Evolutionary conservation across 2,329 filamentous ascomycete genomes (phyloP).

Genomic region (Penicillium sp.): DNA sequence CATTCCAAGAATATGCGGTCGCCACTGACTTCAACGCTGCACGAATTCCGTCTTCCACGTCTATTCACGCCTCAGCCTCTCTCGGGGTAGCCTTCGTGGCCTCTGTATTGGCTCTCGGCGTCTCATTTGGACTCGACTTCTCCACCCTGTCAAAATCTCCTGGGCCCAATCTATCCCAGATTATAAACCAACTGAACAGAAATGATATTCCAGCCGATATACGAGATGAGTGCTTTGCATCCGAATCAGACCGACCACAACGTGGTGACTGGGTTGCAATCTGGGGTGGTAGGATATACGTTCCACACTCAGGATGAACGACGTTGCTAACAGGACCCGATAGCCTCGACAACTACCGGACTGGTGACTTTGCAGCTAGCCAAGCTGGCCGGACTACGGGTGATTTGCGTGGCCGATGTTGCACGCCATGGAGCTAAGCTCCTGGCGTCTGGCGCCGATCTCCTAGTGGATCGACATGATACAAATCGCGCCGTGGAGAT

Average conservation of each 20-base stretch:
- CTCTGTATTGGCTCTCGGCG: slow-evolving; percentile 65
- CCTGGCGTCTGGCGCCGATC: slow-evolving; percentile 57
- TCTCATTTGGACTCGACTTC: slow-evolving; percentile 72
- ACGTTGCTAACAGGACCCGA: slow-evolving; percentile 5
- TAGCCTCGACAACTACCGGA: slow-evolving; percentile 69
- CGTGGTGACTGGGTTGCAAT: slow-evolving; percentile 70
- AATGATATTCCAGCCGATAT: slow-evolving; percentile 63
- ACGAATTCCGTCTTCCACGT: slow-evolving; percentile 58
- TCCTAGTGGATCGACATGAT: slow-evolving; percentile 70
- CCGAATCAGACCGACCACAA: slow-evolving; percentile 57
- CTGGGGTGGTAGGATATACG: slow-evolving; percentile 64
- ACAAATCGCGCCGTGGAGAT: slow-evolving; percentile 66
- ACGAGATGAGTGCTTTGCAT: slow-evolving; percentile 62
- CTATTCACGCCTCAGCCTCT: slow-evolving; percentile 60
- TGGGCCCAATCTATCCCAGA: slow-evolving; percentile 62
- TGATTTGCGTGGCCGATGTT: slow-evolving; percentile 67
- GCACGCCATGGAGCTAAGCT: slow-evolving; percentile 66
- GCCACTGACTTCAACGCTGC: slow-evolving; percentile 67
- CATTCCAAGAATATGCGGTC: slow-evolving; percentile 70
- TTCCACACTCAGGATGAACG: not conserved
- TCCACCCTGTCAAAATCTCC: slow-evolving; percentile 34
- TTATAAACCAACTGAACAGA: slow-evolving; percentile 52
- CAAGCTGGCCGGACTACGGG: slow-evolving; percentile 64
- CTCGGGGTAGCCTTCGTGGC: slow-evolving; percentile 73
- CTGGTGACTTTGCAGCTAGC: slow-evolving; percentile 69